phyloP scores from a whole-genome alignment of 495 filamentous ascomycete species.

The Elaphomyces granulatus region DNA sequence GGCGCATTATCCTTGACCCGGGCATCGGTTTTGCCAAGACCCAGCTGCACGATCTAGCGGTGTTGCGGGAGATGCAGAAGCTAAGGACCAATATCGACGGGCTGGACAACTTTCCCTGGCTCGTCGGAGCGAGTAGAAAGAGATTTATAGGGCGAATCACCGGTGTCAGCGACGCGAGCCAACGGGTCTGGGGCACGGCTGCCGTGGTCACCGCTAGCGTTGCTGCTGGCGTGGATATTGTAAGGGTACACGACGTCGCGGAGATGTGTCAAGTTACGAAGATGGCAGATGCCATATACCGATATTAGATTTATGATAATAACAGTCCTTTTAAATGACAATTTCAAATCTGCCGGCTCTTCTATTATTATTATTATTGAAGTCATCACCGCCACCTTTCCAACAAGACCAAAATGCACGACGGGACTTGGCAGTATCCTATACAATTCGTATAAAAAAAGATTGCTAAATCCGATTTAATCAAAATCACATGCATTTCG shows the following conservation, averaged over 20 bases:
- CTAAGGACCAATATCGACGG: constrained; percentile 45
- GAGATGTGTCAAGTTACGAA: constrained; percentile 80
- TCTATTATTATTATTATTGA: too few species aligned
- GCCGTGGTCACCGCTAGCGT: constrained; percentile 79
- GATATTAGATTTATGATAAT: too few species aligned
- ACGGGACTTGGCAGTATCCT: too few species aligned
- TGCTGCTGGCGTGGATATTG: constrained; percentile 84
- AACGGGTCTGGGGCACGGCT: constrained; percentile 74
- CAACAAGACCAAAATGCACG: too few species aligned
- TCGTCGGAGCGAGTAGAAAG: constrained; percentile 83
- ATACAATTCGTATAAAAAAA: too few species aligned
- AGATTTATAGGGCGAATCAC: constrained; percentile 75
- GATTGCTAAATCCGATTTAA: too few species aligned
- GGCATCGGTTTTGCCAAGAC: constrained; percentile 90
- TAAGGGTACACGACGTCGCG: constrained; percentile 83
- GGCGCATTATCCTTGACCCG: constrained; percentile 91
- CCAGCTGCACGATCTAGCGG: constrained; percentile 60
- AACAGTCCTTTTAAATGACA: too few species aligned
- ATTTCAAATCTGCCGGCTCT: too few species aligned
- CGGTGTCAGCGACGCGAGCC: constrained; percentile 50
- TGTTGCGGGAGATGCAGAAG: constrained; percentile 51
- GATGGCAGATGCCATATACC: constrained; percentile 86
- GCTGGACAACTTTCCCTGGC: constrained; percentile 66
- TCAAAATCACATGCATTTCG: too few species aligned
- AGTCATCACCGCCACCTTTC: too few species aligned